Evolutionary conservation across 2,329 filamentous ascomycete genomes (phyloP).

Genomic region (Pseudocercospora musae): DNA sequence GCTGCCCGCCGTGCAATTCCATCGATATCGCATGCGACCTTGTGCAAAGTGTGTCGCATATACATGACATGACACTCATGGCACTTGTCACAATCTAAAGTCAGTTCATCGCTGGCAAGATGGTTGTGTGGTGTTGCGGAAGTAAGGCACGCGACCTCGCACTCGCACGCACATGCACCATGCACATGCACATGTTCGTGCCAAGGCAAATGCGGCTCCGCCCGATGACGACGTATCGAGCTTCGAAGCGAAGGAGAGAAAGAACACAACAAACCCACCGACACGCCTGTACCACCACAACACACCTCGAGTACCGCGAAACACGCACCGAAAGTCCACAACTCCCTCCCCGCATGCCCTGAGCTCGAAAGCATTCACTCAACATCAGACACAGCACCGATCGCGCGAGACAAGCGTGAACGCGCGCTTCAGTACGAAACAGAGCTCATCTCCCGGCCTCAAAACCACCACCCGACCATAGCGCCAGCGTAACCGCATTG

Average conservation of each 20-base stretch:
- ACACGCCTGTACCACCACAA: not conserved
- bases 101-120: not conserved
- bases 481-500: conserved; percentile 5
- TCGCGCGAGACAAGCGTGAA: not conserved
- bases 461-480: not conserved
- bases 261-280: conserved; percentile 3
- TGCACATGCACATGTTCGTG: not conserved
- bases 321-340: not conserved
- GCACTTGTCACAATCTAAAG: too few species aligned
- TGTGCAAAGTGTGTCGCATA: too few species aligned
- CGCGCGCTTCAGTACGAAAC: not conserved
- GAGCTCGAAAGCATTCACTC: not conserved
- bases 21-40: too few species aligned
- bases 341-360: not conserved
- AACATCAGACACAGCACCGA: not conserved
- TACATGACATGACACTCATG: too few species aligned
- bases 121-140: not conserved
- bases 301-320: not conserved
- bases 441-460: not conserved
- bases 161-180: too few species aligned
- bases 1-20: too few species aligned
- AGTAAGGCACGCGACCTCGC: conserved; percentile 1
- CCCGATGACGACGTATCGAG: not conserved
- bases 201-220: not conserved
- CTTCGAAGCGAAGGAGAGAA: not conserved